Evolutionary conservation across 495 filamentous ascomycete species (phyloP), one percentile per base, ranked within the genome.

Genomic region (Xylaria venustula): DNA sequence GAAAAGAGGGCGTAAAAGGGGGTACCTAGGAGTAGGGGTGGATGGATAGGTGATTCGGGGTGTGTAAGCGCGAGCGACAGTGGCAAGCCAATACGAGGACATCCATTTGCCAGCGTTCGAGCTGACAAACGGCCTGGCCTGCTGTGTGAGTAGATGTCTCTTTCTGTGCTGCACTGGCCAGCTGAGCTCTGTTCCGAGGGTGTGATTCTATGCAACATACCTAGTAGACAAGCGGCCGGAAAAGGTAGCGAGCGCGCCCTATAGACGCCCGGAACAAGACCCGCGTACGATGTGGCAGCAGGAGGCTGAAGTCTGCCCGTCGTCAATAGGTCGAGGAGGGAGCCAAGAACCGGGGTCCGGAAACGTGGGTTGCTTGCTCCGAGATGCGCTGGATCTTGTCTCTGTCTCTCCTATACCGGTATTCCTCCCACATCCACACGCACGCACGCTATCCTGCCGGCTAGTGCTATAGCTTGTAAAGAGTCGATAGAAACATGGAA

Each of bases 191-290:
- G 12, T 19, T 25, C 25, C 26, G 37, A 19, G 40, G 40, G 40
- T 45, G 22, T 40, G 23, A 32, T 55, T 45, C 37, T 34, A 57
- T 58, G 45, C 55, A 42, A 49, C 45, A 22, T 50, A 48, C 45
- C 44, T 40, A 32, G 15, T 45, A 58, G 28, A 49, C 15, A 23
- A 37, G 30, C 44, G 44, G 11, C 5, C 22, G 30, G 26, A 30
- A n/a, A 30, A 15, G 32, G 17, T 32, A n/a, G 32, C 5, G 4
- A 26, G 45, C 11, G 26, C 2, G 45, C 19, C 25, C 8, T 14
- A 48, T 4, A 20, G 15, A 41, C 44, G 14, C 11, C 5, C 30
- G 30, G 5, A 37, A 42, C 12, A 59, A 59, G 56, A 44, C 32
- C 56, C 34, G 26, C 46, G 56, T 46, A 46, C 51, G 46, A 32